phyloP scores from a whole-genome alignment of 2,329 filamentous ascomycete species.

The Sarocladium kiliense region DNA sequence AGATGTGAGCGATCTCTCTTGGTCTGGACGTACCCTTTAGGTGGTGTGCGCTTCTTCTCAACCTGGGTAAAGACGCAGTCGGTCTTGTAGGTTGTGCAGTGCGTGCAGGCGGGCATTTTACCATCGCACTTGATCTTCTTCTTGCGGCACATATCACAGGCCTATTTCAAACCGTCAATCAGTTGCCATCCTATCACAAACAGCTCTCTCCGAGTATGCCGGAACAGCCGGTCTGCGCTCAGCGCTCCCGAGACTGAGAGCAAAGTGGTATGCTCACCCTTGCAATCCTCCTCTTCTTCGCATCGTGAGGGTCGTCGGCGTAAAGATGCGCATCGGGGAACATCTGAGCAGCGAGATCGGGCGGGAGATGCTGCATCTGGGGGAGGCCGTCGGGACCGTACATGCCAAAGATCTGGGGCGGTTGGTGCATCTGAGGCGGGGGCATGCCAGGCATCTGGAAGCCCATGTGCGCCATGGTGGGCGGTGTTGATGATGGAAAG shows the following conservation, averaged over 20 bases:
- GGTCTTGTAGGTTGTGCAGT: conserved; percentile 97
- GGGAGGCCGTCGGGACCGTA: conserved; percentile 58
- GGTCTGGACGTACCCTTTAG: conserved; percentile 69
- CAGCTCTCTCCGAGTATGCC: neutral
- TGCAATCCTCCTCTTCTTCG: conserved; percentile 84
- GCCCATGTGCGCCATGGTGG: conserved; percentile 39
- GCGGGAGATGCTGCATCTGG: conserved; percentile 42
- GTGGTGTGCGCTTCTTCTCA: conserved; percentile 96
- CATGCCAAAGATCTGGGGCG: conserved; percentile 63
- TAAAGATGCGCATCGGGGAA: conserved; percentile 52
- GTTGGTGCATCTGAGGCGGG: conserved; percentile 56
- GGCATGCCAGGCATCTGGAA: conserved; percentile 55
- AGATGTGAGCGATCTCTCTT: neutral
- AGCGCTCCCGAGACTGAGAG: neutral
- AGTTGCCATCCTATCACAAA: conserved; percentile 6
- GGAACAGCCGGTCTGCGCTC: conserved; percentile 7
- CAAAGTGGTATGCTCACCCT: conserved; percentile 48
- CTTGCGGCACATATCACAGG: conserved; percentile 94
- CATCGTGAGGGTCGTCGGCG: conserved; percentile 67
- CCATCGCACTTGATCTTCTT: conserved; percentile 98
- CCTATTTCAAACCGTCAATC: conserved; percentile 41
- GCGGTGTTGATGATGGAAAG: neutral
- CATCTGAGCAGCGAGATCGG: conserved; percentile 55
- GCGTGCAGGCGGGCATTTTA: conserved; percentile 88
- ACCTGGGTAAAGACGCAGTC: conserved; percentile 97